Evolutionary conservation across 2,329 filamentous ascomycete genomes (phyloP).

Genomic region (Verticillium nonalfalfae): DNA sequence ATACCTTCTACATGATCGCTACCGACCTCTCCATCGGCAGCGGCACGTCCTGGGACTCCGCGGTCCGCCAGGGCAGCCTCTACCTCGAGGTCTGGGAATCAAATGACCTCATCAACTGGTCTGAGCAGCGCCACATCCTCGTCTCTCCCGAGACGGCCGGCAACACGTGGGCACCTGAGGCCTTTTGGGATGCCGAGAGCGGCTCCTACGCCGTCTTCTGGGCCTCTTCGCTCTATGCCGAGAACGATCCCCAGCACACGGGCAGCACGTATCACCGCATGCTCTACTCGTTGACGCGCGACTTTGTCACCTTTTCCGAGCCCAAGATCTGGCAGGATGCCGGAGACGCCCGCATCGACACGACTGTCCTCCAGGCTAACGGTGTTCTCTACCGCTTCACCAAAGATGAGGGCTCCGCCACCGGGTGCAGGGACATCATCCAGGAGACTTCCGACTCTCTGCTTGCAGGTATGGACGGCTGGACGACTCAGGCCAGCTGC

Average conservation of each 20-base stretch:
- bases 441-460: constrained; percentile 39
- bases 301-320: constrained; percentile 42
- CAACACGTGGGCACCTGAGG: constrained; percentile 49
- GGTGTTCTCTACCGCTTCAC: constrained; percentile 44
- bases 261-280: constrained; percentile 43
- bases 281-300: constrained; percentile 42
- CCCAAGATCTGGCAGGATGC: constrained; percentile 45
- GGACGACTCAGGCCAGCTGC: constrained; percentile 38
- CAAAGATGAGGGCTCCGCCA: constrained; percentile 45
- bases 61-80: constrained; percentile 38
- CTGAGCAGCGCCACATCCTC: constrained; percentile 39
- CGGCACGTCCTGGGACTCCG: constrained; percentile 43
- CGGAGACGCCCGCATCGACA: constrained; percentile 43
- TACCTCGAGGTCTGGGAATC: constrained; percentile 50
- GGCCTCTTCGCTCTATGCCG: constrained; percentile 34
- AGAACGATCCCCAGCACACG: constrained; percentile 30
- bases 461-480: constrained; percentile 30
- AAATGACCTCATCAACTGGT: constrained; percentile 42
- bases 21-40: constrained; percentile 48
- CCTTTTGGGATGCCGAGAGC: constrained; percentile 37
- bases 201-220: constrained; percentile 39
- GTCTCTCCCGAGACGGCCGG: constrained; percentile 42
- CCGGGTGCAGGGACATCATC: constrained; percentile 48
- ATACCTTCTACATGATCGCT: constrained; percentile 44
- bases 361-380: constrained; percentile 38